Conservation (phyloP, 805 yeast species). For the Deakozyma indianensis region DNA sequence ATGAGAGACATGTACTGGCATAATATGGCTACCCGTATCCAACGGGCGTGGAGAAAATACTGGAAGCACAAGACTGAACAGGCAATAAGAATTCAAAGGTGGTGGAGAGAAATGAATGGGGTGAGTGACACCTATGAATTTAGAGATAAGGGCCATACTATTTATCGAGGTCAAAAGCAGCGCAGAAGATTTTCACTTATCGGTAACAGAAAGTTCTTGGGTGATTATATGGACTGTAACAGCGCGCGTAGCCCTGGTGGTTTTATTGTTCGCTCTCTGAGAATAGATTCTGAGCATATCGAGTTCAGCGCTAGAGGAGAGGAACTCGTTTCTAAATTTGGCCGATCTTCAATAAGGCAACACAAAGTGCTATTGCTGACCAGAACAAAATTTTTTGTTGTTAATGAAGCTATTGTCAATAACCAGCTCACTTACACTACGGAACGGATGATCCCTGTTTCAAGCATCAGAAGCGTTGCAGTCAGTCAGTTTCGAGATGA, state of each 20-base stretch:
- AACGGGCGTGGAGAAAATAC: slow-evolving; percentile 89
- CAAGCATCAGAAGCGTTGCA: slow-evolving; percentile 45
- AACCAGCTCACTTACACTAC: slow-evolving; percentile 40
- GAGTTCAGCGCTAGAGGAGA: slow-evolving; percentile 75
- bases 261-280: slow-evolving; percentile 53
- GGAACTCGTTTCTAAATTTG: slow-evolving; percentile 70
- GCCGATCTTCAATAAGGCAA: slow-evolving; percentile 73
- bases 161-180: slow-evolving; percentile 65
- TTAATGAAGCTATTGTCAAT: slow-evolving; percentile 60
- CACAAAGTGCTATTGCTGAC: slow-evolving; percentile 65
- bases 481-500: slow-evolving; percentile 75
- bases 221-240: slow-evolving; percentile 87
- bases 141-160: slow-evolving; percentile 66
- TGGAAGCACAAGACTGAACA: slow-evolving; percentile 71
- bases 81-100: slow-evolving; percentile 65
- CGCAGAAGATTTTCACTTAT: slow-evolving; percentile 78
- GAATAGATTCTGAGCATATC: slow-evolving; percentile 49
- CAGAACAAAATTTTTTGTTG: slow-evolving; percentile 41
- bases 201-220: slow-evolving; percentile 81
- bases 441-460: slow-evolving; percentile 51
- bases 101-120: slow-evolving; percentile 67
- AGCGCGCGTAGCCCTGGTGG: slow-evolving; percentile 64
- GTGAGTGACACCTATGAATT: slow-evolving; percentile 74
- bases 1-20: slow-evolving; percentile 97
- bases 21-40: slow-evolving; percentile 94